Percentiles rank a stretch among this genome's conserved stretches.
phyloP scores from a whole-genome alignment of 2,329 filamentous ascomycete genomes.

The Penicillium thymicola region DNA sequence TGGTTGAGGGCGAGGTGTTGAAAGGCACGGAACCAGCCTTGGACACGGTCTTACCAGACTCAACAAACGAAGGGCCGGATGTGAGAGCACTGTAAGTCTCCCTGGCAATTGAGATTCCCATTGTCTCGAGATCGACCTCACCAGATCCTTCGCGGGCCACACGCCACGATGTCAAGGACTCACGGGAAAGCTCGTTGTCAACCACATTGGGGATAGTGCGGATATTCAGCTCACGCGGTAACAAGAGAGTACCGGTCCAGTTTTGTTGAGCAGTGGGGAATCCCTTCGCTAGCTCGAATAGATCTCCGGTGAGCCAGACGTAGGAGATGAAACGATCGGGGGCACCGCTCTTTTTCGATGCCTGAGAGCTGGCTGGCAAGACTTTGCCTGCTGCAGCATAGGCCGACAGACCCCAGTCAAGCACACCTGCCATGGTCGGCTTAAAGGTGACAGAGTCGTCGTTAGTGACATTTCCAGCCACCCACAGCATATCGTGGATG shows the following conservation, averaged over 20 bases:
- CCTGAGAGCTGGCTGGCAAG: constrained; percentile 12
- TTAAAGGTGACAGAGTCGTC: constrained; percentile 11
- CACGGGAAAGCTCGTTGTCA: constrained; percentile 10
- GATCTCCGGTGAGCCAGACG: constrained; percentile 18
- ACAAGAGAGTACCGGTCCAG: constrained; percentile 14
- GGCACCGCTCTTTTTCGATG: constrained; percentile 15
- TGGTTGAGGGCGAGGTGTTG: not conserved
- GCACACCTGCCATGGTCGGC: constrained; percentile 19
- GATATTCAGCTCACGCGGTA: constrained; percentile 15
- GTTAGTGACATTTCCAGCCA: constrained; percentile 7
- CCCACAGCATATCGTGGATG: constrained; percentile 22
- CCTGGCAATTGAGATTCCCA: constrained; percentile 18
- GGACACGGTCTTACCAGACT: constrained; percentile 3
- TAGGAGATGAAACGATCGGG: constrained; percentile 18
- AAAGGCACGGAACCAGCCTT: not conserved
- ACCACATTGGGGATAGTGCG: constrained; percentile 12
- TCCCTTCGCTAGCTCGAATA: constrained; percentile 6
- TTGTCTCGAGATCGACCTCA: constrained; percentile 10
- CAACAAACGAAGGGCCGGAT: not conserved
- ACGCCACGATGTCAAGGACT: constrained; percentile 1
- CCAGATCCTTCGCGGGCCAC: not conserved
- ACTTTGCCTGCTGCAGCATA: constrained; percentile 21
- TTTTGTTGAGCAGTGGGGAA: constrained; percentile 17
- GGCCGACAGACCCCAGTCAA: constrained; percentile 18
- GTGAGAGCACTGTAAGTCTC: constrained; percentile 14